Base-by-base conservation (phyloP, 1,284 basidiomycete species). In the Trichosporon ovoides region DNA sequence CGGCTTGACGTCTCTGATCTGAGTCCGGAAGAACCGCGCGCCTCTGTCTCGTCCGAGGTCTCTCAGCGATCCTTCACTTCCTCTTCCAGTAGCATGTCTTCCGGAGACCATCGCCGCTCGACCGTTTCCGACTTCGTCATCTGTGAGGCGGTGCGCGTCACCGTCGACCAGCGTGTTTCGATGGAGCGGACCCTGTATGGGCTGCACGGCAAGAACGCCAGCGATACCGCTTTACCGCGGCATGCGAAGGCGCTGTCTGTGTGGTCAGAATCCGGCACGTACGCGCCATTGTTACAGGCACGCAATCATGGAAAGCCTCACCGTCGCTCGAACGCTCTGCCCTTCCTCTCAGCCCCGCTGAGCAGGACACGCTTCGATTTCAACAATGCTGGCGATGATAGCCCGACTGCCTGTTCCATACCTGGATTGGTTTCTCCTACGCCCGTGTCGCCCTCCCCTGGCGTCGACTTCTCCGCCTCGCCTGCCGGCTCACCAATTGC, bases 101-200 rank as follows among this genome's bases (percentile, higher is more conserved):
- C 49, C 7, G 40, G 40, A 5, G n/a, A 46, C 36, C 62, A 18
- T 55, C 52, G 48, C 16, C 22, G 28, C 18, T 57, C 61, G 9
- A 54, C 56, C 14, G 18, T 64, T 16, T 60, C 52, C 46, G 52
- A 49, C 16, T 69, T 64, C 24, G 60, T 61, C 34, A 69, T 69
- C 22, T 52, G 35, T 36, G 43, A 56, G 31, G 58, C 54, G 0
- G 48, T 48, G 24, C 52, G 37, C 14, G 55, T 28, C 14, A 36
- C 36, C 11, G 31, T 50, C 3, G 48, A 22, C 14, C 33, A 33
- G 31, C 28, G 19, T 6, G 12, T 9, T 16, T 24, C 24, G 12
- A 7, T 20, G 20, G 35, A 20, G 37, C 3, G 13, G 3, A 20
- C 49, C 2, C 19, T 18, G n/a, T 10, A 22, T n/a, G 37, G 37